These are phyloP conservation scores for Penicillium sp. DNA, from an alignment of 2,329 filamentous ascomycete genomes.

Conservation along the genomic window DNA sequence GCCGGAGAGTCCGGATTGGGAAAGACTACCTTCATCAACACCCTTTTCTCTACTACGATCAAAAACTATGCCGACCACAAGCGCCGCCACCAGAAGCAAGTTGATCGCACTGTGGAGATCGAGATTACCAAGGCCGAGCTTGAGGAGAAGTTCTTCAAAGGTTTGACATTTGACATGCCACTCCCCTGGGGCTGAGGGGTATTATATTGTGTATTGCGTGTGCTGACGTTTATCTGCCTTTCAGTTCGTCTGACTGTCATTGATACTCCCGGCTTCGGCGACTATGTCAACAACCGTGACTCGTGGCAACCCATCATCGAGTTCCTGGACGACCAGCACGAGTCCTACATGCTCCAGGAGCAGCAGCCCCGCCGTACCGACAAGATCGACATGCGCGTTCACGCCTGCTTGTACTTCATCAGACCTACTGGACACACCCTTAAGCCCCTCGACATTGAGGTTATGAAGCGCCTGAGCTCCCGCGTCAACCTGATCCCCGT, in stretches of 20 bases:
- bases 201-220: background rate
- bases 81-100: slow-evolving; percentile 97
- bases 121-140: slow-evolving; percentile 99
- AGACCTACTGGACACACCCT: slow-evolving; percentile 95
- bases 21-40: slow-evolving; percentile 99
- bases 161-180: slow-evolving; percentile 48
- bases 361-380: slow-evolving; percentile 96
- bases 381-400: slow-evolving; percentile 98
- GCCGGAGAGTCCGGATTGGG: slow-evolving; percentile 96
- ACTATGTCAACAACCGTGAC: slow-evolving; percentile 99
- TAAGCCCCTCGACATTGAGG: slow-evolving; percentile 98
- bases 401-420: slow-evolving; percentile 98
- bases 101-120: slow-evolving; percentile 99
- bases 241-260: slow-evolving; percentile 96
- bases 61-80: slow-evolving; percentile 99
- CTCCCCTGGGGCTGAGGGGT: background rate
- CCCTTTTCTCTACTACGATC: slow-evolving; percentile 98
- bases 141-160: slow-evolving; percentile 99
- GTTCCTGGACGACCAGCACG: slow-evolving; percentile 99
- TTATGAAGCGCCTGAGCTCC: slow-evolving; percentile 98
- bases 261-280: slow-evolving; percentile 96
- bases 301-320: slow-evolving; percentile 99
- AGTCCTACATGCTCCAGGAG: slow-evolving; percentile 99
- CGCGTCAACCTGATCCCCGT: slow-evolving; percentile 98
- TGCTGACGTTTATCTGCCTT: slow-evolving; percentile 13